Evolutionary conservation across 495 filamentous ascomycete genomes (phyloP), one percentile per base, ranked within the genome.

Genomic region (Penicillium cinerascens): DNA sequence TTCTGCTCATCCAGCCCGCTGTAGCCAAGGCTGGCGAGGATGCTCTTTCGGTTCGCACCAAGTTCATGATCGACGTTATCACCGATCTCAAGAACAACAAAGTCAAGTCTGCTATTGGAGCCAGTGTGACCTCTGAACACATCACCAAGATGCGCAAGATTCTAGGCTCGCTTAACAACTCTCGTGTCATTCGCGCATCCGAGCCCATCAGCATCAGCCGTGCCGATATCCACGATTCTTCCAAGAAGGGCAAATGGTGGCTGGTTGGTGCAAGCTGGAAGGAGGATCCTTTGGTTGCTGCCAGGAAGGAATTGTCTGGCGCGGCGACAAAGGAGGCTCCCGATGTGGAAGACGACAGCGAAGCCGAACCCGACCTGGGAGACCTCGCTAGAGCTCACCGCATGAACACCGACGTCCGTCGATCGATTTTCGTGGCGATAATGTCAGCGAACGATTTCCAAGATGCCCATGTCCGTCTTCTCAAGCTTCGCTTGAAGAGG

Each of bases 51-150:
- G 87, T 95, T 10, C 85, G 93, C 43, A 96, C 92, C 1, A 95
- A 87, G 55, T 97, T 97, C 71, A 97, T 97, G 95, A 91, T 98
- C 42, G 93, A 97, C 55, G 92, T 87, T 2, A 93, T 98, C 64
- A 91, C 88, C 53, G 87, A 93, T 60, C 76, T 97, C 25, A 96
- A 95, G 66, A 95, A 96, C 77, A 97, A 96, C 71, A 85, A 87
- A 43, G 74, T 92, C 61, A 97, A 92, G 72, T 79, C 87, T 21
- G 84, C 82, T 9, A 75, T 74, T 15, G 78, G 76, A 15, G 86
- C 87, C 4, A 81, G 71, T 10, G 72, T 92, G 4, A 72, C 79
- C 4, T 81, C 84, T 2, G 89, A 95, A 59, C 87, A 93, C 59
- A 85, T 84, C n/a, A 82, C 81, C 13, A 83, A 85, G 43, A 92